Percentiles rank a stretch among this genome's conserved stretches.
Evolutionary conservation across 768 basidiomycete genomes (phyloP).

Genomic region (Arthromyces matolae): DNA sequence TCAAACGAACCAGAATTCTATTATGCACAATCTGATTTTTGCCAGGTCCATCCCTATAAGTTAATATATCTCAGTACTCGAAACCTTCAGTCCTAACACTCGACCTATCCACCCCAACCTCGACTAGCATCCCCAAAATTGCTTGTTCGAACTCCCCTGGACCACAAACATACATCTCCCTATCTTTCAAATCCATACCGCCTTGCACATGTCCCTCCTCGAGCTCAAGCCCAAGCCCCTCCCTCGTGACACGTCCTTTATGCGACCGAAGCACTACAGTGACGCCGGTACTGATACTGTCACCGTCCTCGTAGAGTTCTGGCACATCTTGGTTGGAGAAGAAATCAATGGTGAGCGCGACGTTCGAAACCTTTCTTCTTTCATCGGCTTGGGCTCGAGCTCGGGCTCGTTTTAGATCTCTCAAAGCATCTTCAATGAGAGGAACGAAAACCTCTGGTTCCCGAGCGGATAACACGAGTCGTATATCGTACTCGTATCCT

Average conservation of each 20-base stretch:
- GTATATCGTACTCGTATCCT: constrained; percentile 37
- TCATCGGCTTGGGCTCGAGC: too few species aligned
- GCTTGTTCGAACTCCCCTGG: constrained; percentile 42
- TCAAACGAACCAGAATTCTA: too few species aligned
- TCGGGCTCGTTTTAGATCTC: too few species aligned
- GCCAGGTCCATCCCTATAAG: background rate
- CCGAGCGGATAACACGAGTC: constrained; percentile 46
- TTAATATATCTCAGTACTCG: constrained; percentile 30
- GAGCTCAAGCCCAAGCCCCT: constrained; percentile 11
- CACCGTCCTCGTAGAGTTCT: constrained; percentile 5
- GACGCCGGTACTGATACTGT: too few species aligned
- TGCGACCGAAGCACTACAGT: constrained; percentile 15
- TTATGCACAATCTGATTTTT: too few species aligned
- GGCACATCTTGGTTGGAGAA: constrained; percentile 28
- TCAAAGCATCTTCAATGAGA: constrained; percentile 33
- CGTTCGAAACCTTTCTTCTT: constrained; percentile 6
- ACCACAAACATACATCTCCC: constrained; percentile 48
- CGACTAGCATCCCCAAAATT: constrained; percentile 30
- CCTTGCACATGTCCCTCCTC: background rate
- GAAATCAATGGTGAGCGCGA: constrained; percentile 34
- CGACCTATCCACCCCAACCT: constrained; percentile 30
- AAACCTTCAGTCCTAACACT: constrained; percentile 39
- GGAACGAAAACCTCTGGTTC: constrained; percentile 50
- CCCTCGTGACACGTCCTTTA: constrained; percentile 21
- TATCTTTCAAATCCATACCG: constrained; percentile 14